Percentiles rank a stretch among this genome's conserved stretches.
phyloP scores from a whole-genome alignment of 2,329 filamentous ascomycete genomes.

The Coniochaeta hoffmannii region DNA sequence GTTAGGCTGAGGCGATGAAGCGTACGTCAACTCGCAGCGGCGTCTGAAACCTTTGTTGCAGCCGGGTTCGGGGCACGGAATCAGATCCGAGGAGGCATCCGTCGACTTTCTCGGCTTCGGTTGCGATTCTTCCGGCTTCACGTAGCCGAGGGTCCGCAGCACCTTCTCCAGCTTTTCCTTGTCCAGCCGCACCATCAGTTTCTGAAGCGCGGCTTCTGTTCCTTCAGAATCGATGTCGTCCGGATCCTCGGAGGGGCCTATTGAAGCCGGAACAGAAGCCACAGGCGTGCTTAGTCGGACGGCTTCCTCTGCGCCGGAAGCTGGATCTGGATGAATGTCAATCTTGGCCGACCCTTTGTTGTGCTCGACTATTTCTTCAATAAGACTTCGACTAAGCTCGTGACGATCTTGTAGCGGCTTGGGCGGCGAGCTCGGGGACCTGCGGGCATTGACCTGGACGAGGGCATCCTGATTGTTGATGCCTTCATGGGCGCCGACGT shows the following conservation, averaged over 20 bases:
- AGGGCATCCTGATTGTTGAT: not conserved
- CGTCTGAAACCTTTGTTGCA: conserved; percentile 38
- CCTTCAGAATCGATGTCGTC: not conserved
- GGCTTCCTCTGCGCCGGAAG: not conserved
- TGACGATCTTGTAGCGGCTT: not conserved
- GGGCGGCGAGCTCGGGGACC: not conserved
- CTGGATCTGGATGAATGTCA: not conserved
- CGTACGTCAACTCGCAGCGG: conserved; percentile 52
- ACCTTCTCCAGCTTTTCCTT: not conserved
- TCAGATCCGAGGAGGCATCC: not conserved
- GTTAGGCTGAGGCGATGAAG: not conserved
- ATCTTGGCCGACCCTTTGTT: not conserved
- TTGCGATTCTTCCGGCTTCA: not conserved
- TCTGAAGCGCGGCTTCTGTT: not conserved
- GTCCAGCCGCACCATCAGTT: not conserved
- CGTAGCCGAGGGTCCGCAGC: not conserved
- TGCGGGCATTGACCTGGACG: not conserved
- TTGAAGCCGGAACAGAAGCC: not conserved
- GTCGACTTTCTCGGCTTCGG: not conserved
- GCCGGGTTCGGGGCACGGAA: not conserved
- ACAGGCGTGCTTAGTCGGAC: not conserved
- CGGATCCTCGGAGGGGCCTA: not conserved
- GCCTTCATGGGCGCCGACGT: not conserved
- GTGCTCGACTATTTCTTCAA: not conserved
- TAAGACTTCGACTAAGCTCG: not conserved